Evolutionary conservation across 2,329 filamentous ascomycete species (phyloP).

Genomic region (Plenodomus tracheiphilus): DNA sequence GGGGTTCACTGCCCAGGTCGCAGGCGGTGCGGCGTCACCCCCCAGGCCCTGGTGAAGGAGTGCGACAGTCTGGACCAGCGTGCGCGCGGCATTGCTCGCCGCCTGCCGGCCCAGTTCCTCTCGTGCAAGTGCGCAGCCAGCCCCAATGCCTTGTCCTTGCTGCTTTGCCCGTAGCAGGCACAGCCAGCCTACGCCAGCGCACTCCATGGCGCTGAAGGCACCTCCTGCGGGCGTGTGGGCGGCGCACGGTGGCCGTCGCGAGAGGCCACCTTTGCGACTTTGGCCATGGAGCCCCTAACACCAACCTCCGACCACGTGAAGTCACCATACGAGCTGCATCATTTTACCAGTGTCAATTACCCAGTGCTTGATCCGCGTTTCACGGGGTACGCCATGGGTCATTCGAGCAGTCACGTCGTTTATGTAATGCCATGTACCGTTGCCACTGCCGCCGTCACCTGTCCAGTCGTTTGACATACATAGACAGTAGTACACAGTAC

Average conservation of each 20-base stretch:
- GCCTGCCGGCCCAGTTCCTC: neutral
- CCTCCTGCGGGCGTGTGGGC: too few species aligned
- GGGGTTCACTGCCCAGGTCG: too few species aligned
- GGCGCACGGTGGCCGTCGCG: neutral
- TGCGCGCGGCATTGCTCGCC: neutral
- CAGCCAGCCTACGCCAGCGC: too few species aligned
- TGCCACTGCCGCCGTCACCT: too few species aligned
- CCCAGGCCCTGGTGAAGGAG: too few species aligned
- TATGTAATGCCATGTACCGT: neutral
- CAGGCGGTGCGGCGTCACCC: slow-evolving; percentile 15
- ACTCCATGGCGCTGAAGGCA: too few species aligned
- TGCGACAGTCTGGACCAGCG: too few species aligned
- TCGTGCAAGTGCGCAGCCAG: neutral
- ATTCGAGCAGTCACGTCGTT: neutral
- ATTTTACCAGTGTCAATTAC: neutral
- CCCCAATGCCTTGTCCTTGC: neutral
- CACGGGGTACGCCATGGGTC: slow-evolving; percentile 6
- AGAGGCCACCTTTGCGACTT: neutral
- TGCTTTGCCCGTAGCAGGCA: neutral
- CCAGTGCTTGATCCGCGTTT: slow-evolving; percentile 1
- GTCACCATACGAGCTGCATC: neutral
- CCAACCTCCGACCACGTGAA: slow-evolving; percentile 9
- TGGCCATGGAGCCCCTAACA: slow-evolving; percentile 1
- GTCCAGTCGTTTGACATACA: neutral
- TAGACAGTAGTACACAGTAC: too few species aligned